Evolutionary conservation across 2,329 filamentous ascomycete genomes (phyloP).

Genomic region (Colletotrichum graminicola): DNA sequence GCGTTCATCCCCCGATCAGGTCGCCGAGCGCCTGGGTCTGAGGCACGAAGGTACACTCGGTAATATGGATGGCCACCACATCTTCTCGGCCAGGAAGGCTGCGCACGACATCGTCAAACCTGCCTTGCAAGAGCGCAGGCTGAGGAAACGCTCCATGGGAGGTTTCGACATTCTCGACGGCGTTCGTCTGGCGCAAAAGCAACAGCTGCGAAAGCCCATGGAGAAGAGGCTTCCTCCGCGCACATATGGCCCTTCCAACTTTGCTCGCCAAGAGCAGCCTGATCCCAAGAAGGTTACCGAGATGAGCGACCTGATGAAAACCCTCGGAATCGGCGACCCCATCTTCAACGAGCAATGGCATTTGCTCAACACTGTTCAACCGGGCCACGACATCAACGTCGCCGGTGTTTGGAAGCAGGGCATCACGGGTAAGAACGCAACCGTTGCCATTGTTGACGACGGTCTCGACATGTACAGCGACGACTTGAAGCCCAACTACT

Average conservation of each 20-base stretch:
- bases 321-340: slow-evolving; percentile 85
- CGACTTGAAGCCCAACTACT: slow-evolving; percentile 94
- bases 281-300: slow-evolving; percentile 63
- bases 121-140: slow-evolving; percentile 65
- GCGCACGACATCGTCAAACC: slow-evolving; percentile 69
- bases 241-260: slow-evolving; percentile 33
- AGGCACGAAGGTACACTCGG: slow-evolving; percentile 85
- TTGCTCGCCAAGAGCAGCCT: slow-evolving; percentile 42
- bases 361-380: slow-evolving; percentile 83
- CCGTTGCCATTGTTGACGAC: slow-evolving; percentile 95
- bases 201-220: slow-evolving; percentile 63
- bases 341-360: slow-evolving; percentile 98
- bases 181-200: slow-evolving; percentile 85
- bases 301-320: slow-evolving; percentile 71
- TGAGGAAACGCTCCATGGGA: slow-evolving; percentile 70
- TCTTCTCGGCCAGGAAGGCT: slow-evolving; percentile 81
- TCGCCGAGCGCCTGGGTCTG: slow-evolving; percentile 81
- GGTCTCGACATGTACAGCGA: slow-evolving; percentile 96
- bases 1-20: slow-evolving; percentile 72
- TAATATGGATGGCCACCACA: slow-evolving; percentile 82
- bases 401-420: slow-evolving; percentile 92
- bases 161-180: slow-evolving; percentile 74
- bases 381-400: slow-evolving; percentile 96
- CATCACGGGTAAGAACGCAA: slow-evolving; percentile 88
- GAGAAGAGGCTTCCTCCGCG: slow-evolving; percentile 64